These are phyloP conservation scores for Fusarium abutilonis DNA, from an alignment of 2,329 filamentous ascomycete genomes.

Conservation along the genomic window DNA sequence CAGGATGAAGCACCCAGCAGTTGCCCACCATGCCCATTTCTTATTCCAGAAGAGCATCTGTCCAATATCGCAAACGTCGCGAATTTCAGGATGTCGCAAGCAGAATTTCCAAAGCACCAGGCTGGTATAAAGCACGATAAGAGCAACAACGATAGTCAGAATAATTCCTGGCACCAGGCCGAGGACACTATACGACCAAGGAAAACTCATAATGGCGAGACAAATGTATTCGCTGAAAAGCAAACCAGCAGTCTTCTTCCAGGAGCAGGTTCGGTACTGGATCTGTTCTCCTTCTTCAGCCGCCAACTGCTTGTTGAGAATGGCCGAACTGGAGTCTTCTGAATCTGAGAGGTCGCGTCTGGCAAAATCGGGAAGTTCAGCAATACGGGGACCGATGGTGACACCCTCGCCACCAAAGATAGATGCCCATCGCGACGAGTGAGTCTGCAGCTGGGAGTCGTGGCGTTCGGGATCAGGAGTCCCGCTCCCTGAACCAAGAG, in stretches of 20 bases:
- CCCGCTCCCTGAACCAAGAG: constrained; percentile 21
- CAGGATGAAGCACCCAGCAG: constrained; percentile 86
- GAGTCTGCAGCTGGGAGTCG: constrained; percentile 25
- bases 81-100: constrained; percentile 86
- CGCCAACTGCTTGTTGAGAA: constrained; percentile 74
- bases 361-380: constrained; percentile 54
- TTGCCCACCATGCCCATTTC: constrained; percentile 74
- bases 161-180: constrained; percentile 88
- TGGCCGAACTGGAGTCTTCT: constrained; percentile 59
- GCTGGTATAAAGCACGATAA: constrained; percentile 81
- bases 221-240: constrained; percentile 97
- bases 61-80: constrained; percentile 95
- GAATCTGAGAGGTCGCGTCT: constrained; percentile 53
- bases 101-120: constrained; percentile 81
- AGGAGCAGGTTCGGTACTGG: constrained; percentile 92
- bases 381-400: constrained; percentile 62
- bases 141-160: constrained; percentile 80
- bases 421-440: constrained; percentile 47
- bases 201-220: constrained; percentile 92
- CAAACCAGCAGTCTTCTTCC: constrained; percentile 92
- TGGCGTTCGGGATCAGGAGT: constrained; percentile 42
- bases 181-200: constrained; percentile 88
- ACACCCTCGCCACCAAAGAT: constrained; percentile 55
- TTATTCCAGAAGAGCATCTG: constrained; percentile 92
- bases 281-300: constrained; percentile 81